These are phyloP conservation scores for Lithospermum erythrorhizon DNA, from an alignment of 257 asterid genomes.

Conservation along the genomic window DNA sequence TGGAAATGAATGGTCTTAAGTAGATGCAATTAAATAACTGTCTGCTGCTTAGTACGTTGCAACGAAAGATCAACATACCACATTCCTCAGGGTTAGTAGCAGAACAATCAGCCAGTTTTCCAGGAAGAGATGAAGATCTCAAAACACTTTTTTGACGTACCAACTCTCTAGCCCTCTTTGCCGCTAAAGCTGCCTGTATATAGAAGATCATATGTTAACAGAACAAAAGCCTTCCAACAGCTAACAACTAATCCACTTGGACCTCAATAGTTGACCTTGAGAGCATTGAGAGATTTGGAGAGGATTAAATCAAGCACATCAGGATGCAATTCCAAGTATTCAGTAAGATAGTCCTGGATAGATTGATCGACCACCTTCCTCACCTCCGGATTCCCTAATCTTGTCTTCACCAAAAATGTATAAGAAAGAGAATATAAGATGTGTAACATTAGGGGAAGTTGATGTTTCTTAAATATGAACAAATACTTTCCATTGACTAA, in stretches of 20 bases:
- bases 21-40: no score
- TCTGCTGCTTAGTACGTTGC: no score
- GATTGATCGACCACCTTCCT: slow-evolving; percentile 73
- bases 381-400: slow-evolving; percentile 97
- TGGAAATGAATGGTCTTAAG: no score
- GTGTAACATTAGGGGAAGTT: no score
- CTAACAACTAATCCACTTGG: neutral
- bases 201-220: slow-evolving; percentile 9
- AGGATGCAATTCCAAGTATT: slow-evolving; percentile 94
- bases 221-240: neutral
- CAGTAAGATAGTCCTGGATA: slow-evolving; percentile 80
- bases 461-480: neutral
- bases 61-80: slow-evolving; percentile 33
- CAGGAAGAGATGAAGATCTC: slow-evolving; percentile 88
- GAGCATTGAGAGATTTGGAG: slow-evolving; percentile 86
- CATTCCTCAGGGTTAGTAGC: slow-evolving; percentile 79
- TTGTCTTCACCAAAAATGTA: slow-evolving; percentile 47
- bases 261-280: slow-evolving; percentile 48
- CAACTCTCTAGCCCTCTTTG: slow-evolving; percentile 95
- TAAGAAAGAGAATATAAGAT: no score
- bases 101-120: slow-evolving; percentile 99
- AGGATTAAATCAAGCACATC: slow-evolving; percentile 79
- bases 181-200: slow-evolving; percentile 79
- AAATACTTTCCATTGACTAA: neutral
- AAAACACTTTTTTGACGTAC: slow-evolving; percentile 82